These are phyloP conservation scores for Trichoderma atroviride DNA, from an alignment of 2,329 filamentous ascomycete genomes.

Conservation along the genomic window DNA sequence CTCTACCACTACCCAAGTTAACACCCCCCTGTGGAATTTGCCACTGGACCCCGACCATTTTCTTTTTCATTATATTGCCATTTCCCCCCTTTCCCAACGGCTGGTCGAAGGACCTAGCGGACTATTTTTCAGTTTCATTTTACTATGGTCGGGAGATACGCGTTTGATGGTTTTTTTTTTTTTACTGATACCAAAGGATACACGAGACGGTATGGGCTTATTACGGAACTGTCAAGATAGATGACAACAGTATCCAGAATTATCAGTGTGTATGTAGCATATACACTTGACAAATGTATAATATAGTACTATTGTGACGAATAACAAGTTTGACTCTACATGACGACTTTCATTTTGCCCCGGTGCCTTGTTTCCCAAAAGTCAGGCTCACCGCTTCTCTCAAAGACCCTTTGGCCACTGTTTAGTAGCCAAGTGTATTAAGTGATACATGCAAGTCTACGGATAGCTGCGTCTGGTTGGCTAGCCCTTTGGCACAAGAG, in stretches of 20 bases:
- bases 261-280: conserved; percentile 13
- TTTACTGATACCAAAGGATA: conserved; percentile 24
- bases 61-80: background rate
- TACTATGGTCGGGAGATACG: conserved; percentile 12
- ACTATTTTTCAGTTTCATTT: background rate
- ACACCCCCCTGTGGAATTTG: background rate
- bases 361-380: no score
- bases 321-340: background rate
- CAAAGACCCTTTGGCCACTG: background rate
- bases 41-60: conserved; percentile 7
- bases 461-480: background rate
- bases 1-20: background rate
- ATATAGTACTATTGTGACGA: conserved; percentile 19
- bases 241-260: background rate
- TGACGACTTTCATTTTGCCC: background rate
- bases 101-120: background rate
- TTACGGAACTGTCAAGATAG: background rate
- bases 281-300: conserved; percentile 22
- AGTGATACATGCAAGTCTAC: conserved; percentile 14
- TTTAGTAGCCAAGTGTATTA: conserved; percentile 1
- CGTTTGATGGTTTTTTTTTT: background rate
- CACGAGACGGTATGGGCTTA: conserved; percentile 12
- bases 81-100: background rate
- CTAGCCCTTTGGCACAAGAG: background rate
- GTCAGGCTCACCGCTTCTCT: conserved; percentile 8